Base-by-base conservation (phyloP, 108 stramenopile species). In the Nannochloropsis salina region DNA sequence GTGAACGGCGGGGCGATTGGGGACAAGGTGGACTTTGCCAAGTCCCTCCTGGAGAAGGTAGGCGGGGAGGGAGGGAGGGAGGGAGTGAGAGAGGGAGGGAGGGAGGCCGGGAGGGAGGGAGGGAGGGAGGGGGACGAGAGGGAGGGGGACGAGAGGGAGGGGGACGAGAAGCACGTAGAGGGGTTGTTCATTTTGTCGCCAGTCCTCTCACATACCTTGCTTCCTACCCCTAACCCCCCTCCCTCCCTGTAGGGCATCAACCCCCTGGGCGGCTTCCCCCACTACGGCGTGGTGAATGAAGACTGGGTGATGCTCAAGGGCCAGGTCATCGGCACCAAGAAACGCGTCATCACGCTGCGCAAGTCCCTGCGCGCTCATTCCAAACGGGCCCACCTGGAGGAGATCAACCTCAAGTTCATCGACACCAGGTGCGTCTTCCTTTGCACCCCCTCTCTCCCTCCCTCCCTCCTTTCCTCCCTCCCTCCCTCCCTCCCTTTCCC, bases 221-320 rank as follows among this genome's bases (percentile, higher is more conserved):
- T 74, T n/a, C 61, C 61, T 74, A 42, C 61, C 61, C n/a, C n/a
- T n/a, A n/a, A n/a, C n/a, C 61, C 61, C 61, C 4, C 61, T n/a
- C 61, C n/a, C 61, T n/a, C 61, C 1, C 61, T 5, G 2, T n/a
- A 99, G 96, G 88, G 92, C 89, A 96, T 99, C 93, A 99, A 95
- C 86, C 99, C 99, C 86, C 95, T 99, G 93, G 99, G 99, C 85
- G 99, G 99, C 86, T 99, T 98, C 92, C 96, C 97, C 80, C 98
- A 93, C 89, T 97, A 98, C 89, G 97, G 97, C 83, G 93, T 93
- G 87, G 91, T 99, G 92, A 95, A 94, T 85, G 96, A 99, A 90
- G 98, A 98, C 92, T 99, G 99, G 99, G 80, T 99, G 90, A 98
- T 99, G 99, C 87, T 99, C 90, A 98, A 99, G 95, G 99, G 99